These are phyloP conservation scores for Stephania japonica DNA, from an alignment of 164 flowering plant species.

Conservation along the genomic window DNA sequence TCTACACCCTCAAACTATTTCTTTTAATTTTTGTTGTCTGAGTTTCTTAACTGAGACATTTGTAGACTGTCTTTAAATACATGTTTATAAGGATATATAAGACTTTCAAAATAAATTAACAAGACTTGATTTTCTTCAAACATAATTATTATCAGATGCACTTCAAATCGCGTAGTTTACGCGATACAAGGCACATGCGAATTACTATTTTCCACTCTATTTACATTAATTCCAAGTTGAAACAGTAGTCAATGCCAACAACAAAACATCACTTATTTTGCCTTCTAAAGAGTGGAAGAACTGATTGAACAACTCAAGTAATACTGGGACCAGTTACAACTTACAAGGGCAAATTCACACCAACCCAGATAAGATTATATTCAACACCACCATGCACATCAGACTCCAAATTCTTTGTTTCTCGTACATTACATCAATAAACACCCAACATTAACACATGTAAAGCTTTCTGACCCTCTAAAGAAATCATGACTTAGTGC, in stretches of 20 bases:
- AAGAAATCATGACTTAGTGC: slow-evolving; percentile 1
- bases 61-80: too few relatives aligned
- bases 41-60: too few relatives aligned
- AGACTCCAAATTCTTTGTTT: neutral
- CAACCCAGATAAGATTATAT: neutral
- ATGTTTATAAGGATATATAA: too few relatives aligned
- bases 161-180: too few relatives aligned
- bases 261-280: neutral
- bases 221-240: neutral
- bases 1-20: too few relatives aligned
- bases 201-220: too few relatives aligned
- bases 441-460: neutral
- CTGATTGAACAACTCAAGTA: neutral
- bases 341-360: too few relatives aligned
- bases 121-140: too few relatives aligned
- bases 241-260: neutral
- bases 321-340: neutral
- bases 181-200: too few relatives aligned
- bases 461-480: neutral
- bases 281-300: neutral
- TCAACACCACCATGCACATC: neutral
- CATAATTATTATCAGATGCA: too few relatives aligned
- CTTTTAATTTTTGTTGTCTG: too few relatives aligned
- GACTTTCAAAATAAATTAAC: too few relatives aligned
- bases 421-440: neutral